Percentiles rank a stretch among this genome's conserved stretches.
These are phyloP conservation scores for Triadica sebifera DNA, from an alignment of 345 rosid genomes.

Conservation along the genomic window DNA sequence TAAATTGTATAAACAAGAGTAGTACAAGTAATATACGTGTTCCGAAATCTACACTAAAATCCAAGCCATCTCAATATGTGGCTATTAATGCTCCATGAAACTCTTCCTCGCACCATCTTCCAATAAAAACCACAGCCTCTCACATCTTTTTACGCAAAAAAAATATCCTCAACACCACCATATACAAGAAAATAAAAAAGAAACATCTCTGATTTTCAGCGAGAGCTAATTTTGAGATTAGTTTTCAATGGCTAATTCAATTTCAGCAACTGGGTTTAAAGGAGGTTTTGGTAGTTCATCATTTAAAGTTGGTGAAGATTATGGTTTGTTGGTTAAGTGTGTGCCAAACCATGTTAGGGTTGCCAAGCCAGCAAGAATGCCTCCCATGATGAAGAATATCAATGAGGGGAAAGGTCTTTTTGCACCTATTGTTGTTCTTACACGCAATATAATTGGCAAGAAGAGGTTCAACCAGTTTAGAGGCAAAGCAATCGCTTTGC, in stretches of 20 bases:
- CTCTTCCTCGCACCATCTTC: constrained; percentile 18
- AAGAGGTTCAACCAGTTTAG: constrained; percentile 87
- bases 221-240: neutral
- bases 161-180: constrained; percentile 2
- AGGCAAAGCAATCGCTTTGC: constrained; percentile 96
- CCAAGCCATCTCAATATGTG: constrained; percentile 44
- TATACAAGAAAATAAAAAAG: neutral
- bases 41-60: constrained; percentile 18
- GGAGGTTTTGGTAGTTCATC: constrained; percentile 37
- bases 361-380: constrained; percentile 43
- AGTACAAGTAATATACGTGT: constrained; percentile 27
- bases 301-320: constrained; percentile 54
- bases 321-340: constrained; percentile 33
- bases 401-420: constrained; percentile 96
- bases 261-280: constrained; percentile 47
- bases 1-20: neutral
- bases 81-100: constrained; percentile 29
- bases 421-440: constrained; percentile 72
- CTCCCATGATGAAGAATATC: constrained; percentile 79
- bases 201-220: constrained; percentile 3
- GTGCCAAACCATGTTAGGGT: constrained; percentile 39
- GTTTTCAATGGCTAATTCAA: constrained; percentile 45
- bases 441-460: constrained; percentile 72
- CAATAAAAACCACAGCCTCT: constrained; percentile 31
- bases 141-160: neutral